Conservation (phyloP, 441 rosid genomes). For the Flueggea neowawraea region DNA sequence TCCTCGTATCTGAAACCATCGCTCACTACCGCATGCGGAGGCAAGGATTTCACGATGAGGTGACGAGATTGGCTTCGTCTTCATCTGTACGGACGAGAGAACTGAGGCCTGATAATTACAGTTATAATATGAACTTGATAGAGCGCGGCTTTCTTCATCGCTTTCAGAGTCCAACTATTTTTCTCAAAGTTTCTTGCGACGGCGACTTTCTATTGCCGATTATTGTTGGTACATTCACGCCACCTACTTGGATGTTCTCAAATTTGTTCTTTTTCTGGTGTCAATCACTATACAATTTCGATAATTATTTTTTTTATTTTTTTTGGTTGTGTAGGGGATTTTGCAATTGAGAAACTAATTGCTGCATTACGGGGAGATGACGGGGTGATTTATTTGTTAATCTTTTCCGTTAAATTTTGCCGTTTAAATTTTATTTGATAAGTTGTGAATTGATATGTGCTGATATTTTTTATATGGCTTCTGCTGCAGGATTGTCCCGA, state of each 20-base stretch:
- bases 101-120: slow-evolving; percentile 15
- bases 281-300: not conserved
- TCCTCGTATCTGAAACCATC: slow-evolving; percentile 65
- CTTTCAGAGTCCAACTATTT: slow-evolving; percentile 79
- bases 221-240: slow-evolving; percentile 50
- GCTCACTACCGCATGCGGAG: slow-evolving; percentile 43
- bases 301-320: slow-evolving; percentile 10
- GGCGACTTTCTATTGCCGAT: slow-evolving; percentile 82
- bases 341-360: slow-evolving; percentile 65
- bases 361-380: slow-evolving; percentile 31
- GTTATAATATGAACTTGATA: slow-evolving; percentile 31
- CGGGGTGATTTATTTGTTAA: slow-evolving; percentile 35
- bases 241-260: not conserved
- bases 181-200: slow-evolving; percentile 84
- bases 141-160: slow-evolving; percentile 57
- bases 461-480: slow-evolving; percentile 3
- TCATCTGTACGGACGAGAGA: slow-evolving; percentile 18
- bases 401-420: not conserved
- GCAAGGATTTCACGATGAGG: slow-evolving; percentile 37
- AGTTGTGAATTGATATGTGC: not conserved
- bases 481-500: slow-evolving; percentile 62
- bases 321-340: slow-evolving; percentile 50
- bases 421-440: slow-evolving; percentile 3
- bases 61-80: slow-evolving; percentile 24
- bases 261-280: not conserved